Conservation (phyloP, 805 yeast species). For the Hanseniaspora hatyaiensis region DNA sequence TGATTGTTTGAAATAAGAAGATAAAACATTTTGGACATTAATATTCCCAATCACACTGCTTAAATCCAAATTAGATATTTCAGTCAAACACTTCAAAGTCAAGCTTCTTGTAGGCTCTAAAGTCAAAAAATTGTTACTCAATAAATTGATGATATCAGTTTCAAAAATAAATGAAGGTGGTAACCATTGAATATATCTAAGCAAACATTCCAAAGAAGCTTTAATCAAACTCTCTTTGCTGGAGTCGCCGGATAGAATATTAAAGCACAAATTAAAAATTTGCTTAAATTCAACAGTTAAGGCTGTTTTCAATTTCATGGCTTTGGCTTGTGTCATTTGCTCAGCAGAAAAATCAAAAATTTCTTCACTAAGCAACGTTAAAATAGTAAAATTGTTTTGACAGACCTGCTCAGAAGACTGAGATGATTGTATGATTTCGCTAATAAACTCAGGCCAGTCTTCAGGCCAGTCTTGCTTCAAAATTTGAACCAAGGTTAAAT, state of each 20-base stretch:
- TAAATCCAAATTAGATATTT: conserved; percentile 52
- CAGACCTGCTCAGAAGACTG: conserved; percentile 83
- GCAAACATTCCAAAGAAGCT: conserved; percentile 71
- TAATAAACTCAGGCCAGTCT: conserved; percentile 94
- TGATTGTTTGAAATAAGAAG: conserved; percentile 56
- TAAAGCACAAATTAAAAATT: conserved; percentile 84
- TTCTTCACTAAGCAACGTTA: conserved; percentile 83
- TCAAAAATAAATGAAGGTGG: conserved; percentile 84
- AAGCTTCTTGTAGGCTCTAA: conserved; percentile 72
- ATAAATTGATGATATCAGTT: conserved; percentile 61
- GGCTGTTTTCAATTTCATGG: conserved; percentile 65
- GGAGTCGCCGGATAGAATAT: conserved; percentile 80
- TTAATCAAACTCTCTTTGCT: conserved; percentile 62
- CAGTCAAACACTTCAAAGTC: conserved; percentile 85
- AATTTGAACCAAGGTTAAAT: conserved; percentile 83
- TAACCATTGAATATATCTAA: conserved; percentile 88
- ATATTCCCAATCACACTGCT: conserved; percentile 31
- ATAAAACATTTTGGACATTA: conserved; percentile 37
- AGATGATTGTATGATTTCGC: conserved; percentile 78
- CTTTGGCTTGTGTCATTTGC: conserved; percentile 93
- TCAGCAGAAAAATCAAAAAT: conserved; percentile 92
- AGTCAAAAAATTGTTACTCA: conserved; percentile 63
- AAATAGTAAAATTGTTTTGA: conserved; percentile 91
- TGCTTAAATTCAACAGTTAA: conserved; percentile 86
- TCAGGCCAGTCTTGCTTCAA: conserved; percentile 98